Evolutionary conservation across 2,329 filamentous ascomycete species (phyloP).

Genomic region (Colletotrichum sp.): DNA sequence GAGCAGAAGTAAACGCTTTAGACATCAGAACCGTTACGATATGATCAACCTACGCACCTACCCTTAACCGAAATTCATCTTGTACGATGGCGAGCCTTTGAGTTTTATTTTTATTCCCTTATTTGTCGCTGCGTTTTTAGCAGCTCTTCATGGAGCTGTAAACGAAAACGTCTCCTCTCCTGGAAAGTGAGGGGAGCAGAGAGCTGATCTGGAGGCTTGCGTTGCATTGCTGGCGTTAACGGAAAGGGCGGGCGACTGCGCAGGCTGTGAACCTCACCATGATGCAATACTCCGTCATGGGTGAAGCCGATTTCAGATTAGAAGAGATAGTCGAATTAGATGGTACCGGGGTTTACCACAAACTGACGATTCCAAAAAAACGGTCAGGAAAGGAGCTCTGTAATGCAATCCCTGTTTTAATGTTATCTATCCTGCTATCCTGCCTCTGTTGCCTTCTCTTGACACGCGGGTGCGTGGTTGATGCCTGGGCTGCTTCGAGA

Average conservation of each 20-base stretch:
- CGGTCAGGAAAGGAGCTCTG: neutral
- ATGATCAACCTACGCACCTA: neutral
- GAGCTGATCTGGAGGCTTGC: neutral
- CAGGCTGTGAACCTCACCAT: neutral
- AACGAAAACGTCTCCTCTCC: neutral
- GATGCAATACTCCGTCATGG: neutral
- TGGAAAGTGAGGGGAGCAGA: neutral
- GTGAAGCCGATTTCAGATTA: neutral
- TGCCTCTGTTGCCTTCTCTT: neutral
- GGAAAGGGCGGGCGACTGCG: neutral
- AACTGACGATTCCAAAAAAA: neutral
- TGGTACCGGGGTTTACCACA: neutral
- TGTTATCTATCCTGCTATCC: neutral
- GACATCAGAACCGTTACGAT: neutral
- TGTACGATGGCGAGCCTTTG: conserved; percentile 5
- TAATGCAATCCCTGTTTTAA: neutral
- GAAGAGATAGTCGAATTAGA: neutral
- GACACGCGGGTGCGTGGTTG: neutral
- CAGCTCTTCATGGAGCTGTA: neutral
- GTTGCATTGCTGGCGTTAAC: conserved; percentile 7
- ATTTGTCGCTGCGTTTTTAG: neutral
- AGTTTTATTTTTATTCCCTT: neutral
- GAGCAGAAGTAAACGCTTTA: conserved; percentile 15
- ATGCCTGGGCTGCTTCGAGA: neutral
- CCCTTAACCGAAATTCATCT: neutral